Evolutionary conservation across 345 rosid genomes (phyloP).

Genomic region (Brassica juncea): DNA sequence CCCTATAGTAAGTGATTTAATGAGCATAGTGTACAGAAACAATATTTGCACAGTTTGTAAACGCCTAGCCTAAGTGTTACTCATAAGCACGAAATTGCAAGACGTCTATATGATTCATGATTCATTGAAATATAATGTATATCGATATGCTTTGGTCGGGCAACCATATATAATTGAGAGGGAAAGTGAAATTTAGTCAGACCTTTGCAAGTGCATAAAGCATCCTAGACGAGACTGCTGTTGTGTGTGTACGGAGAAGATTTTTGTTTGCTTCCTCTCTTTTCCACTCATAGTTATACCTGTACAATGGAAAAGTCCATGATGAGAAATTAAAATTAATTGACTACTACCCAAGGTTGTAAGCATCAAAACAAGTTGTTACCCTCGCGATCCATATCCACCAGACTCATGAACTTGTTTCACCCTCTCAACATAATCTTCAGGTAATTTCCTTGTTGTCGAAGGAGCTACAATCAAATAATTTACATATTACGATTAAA

Average conservation of each 20-base stretch:
- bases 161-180: neutral
- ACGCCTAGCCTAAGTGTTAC: neutral
- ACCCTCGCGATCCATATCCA: conserved; percentile 97
- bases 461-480: conserved; percentile 65
- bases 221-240: conserved; percentile 46
- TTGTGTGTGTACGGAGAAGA: conserved; percentile 46
- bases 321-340: neutral
- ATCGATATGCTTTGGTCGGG: neutral
- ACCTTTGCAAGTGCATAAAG: conserved; percentile 91
- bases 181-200: conserved; percentile 9
- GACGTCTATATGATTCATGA: neutral
- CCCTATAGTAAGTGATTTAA: conserved; percentile 38
- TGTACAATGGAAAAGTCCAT: conserved; percentile 20
- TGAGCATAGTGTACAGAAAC: conserved; percentile 1
- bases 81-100: neutral
- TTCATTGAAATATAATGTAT: neutral
- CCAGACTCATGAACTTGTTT: conserved; percentile 77
- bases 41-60: neutral
- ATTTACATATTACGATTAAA: neutral
- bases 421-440: conserved; percentile 85
- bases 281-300: conserved; percentile 91
- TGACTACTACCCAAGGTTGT: neutral
- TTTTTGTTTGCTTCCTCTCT: conserved; percentile 95
- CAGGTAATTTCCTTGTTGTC: conserved; percentile 72
- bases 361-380: conserved; percentile 13